phyloP scores from a whole-genome alignment of 192 early-diverging fungal genomes.

The Paraglomus occultum region DNA sequence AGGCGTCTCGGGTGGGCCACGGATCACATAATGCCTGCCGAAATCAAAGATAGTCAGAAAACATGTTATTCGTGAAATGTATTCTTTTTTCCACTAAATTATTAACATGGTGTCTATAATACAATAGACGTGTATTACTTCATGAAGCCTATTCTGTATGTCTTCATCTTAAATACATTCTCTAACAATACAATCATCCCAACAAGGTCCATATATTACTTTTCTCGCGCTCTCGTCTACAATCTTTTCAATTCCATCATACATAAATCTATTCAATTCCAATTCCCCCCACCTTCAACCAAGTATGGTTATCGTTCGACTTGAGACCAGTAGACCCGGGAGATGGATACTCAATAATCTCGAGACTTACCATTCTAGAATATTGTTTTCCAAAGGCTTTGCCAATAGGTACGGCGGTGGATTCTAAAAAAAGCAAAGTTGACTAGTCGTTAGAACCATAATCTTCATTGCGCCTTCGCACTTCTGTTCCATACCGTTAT shows the following conservation, averaged over 20 bases:
- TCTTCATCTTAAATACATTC: neutral
- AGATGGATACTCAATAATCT: neutral
- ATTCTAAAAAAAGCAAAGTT: slow-evolving; percentile 38
- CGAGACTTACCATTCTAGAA: slow-evolving; percentile 87
- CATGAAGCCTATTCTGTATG: neutral
- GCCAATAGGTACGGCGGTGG: slow-evolving; percentile 90
- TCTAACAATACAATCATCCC: neutral
- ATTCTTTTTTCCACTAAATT: neutral
- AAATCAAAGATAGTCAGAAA: neutral
- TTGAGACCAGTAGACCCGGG: no score
- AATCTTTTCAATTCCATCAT: neutral
- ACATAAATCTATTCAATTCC: neutral
- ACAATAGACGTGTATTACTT: neutral
- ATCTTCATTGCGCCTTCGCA: neutral
- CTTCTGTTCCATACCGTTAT: neutral
- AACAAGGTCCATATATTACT: neutral
- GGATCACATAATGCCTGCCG: slow-evolving; percentile 91
- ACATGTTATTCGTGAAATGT: neutral
- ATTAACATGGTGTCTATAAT: neutral
- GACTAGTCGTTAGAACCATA: neutral
- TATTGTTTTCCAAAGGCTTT: slow-evolving; percentile 90
- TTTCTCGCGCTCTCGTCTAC: neutral
- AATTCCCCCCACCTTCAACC: neutral
- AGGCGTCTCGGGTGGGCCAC: slow-evolving; percentile 93
- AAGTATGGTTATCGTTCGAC: neutral